Evolutionary conservation across 441 rosid genomes (phyloP), one percentile per base, ranked within the genome.

Genomic region (Populus tomentosa): DNA sequence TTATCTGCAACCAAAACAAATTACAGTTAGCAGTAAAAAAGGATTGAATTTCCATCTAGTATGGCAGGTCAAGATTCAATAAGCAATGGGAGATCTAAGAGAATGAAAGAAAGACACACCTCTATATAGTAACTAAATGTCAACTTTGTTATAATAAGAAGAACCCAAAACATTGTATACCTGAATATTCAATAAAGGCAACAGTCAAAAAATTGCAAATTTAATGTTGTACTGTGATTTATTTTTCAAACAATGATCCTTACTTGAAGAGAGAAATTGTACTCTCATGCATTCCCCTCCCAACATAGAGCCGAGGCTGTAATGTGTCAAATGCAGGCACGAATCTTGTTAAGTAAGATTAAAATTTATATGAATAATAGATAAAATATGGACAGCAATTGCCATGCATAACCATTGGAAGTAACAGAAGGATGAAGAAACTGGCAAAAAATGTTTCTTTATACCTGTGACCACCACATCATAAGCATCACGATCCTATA

Each of bases 391-490:
- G 16, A 63, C 10, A 71, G 28, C 4, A 42, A 56, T 40, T 10
- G 46, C 46, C 46, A 40, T 40, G 13, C 46, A 40, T 46, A 23
- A 73, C 64, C 33, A 78, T 26, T 71, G 16, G 3, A 46, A 69
- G 38, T 33, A 74, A 76, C 46, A 73, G 38, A 69, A 50, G 26
- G 53, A 62, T 0, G 62, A 42, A 38, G 23, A 68, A 62, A 32
- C 5, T 59, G 42, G 24, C 62, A 66, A 42, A 65, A 69, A 7
- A 10, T 1, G 63, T 11, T n/a, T 56, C 24, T 67, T 42, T 76
- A 77, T 86, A 94, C 99, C 97, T 97, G 99, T 75, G 99, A 94
- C 99, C 99, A 97, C 99, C 99, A 97, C 99, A 97, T 97, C 92
- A 91, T 89, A 73, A 97, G 91, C 98, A 94, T 97, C 77, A 93